These are phyloP conservation scores for Vitis rotundifolia DNA, from an alignment of 164 flowering plant genomes.

Conservation along the genomic window DNA sequence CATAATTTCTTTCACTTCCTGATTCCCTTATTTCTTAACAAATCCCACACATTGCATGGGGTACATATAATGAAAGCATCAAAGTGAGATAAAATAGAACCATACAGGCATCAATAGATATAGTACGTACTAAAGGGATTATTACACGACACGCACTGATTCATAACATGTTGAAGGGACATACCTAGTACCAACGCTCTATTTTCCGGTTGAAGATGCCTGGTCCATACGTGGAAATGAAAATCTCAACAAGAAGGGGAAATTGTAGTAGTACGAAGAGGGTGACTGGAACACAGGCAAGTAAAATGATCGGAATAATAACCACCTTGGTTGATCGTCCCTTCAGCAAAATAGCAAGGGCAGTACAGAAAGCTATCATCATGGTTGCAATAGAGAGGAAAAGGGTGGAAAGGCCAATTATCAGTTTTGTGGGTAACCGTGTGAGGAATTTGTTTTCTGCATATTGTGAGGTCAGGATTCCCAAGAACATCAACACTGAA, in stretches of 20 bases:
- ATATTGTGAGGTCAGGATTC: slow-evolving; percentile 25
- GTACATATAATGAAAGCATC: too few relatives aligned
- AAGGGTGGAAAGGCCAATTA: slow-evolving; percentile 20
- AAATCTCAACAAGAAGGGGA: slow-evolving; percentile 6
- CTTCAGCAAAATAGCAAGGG: slow-evolving; percentile 12
- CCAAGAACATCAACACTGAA: slow-evolving; percentile 20
- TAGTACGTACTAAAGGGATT: too few relatives aligned
- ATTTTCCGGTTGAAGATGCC: slow-evolving; percentile 14
- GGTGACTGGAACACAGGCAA: slow-evolving; percentile 8
- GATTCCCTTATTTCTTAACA: too few relatives aligned
- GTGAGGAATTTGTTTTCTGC: slow-evolving; percentile 20
- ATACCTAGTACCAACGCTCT: background rate
- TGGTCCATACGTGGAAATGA: slow-evolving; percentile 7
- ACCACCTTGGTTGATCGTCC: background rate
- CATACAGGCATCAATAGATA: too few relatives aligned
- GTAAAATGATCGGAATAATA: slow-evolving; percentile 13
- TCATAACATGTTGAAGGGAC: too few relatives aligned
- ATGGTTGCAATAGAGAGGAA: slow-evolving; percentile 23
- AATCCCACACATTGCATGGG: too few relatives aligned
- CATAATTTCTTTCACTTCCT: too few relatives aligned
- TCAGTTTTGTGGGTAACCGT: slow-evolving; percentile 18
- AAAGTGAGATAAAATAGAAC: too few relatives aligned
- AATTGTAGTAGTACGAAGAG: slow-evolving; percentile 9
- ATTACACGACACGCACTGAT: too few relatives aligned
- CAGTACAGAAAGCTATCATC: slow-evolving; percentile 26